A percentile compares a stretch with the other conserved stretches of the same genome.
Conservation (phyloP, 2,329 filamentous ascomycete genomes). For the Dothistroma pini region DNA sequence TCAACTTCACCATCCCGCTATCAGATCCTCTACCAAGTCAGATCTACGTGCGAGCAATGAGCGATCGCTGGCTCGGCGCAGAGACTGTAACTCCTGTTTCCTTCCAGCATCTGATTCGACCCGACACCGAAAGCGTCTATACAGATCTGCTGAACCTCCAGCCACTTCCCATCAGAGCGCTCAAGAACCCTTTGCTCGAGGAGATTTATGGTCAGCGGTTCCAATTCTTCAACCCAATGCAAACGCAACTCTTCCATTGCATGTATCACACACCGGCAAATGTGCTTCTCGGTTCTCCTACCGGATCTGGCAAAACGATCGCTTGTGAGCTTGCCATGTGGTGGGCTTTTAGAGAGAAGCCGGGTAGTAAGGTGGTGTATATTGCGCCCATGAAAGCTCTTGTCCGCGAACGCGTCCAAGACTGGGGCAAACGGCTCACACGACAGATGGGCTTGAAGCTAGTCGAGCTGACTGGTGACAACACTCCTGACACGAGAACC, state of each 20-base stretch:
- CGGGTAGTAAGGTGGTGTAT: conserved; percentile 96
- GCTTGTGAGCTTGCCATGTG: conserved; percentile 97
- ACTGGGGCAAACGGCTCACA: conserved; percentile 83
- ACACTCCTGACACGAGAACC: conserved; percentile 92
- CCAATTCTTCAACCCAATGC: conserved; percentile 98
- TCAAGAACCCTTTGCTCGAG: conserved; percentile 83
- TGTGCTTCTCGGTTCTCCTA: conserved; percentile 90
- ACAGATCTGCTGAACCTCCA: conserved; percentile 91
- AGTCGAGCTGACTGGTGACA: conserved; percentile 95
- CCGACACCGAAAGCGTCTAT: conserved; percentile 96
- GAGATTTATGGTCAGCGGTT: conserved; percentile 86
- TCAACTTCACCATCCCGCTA: conserved; percentile 95
- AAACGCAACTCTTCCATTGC: conserved; percentile 97
- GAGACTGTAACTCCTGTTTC: conserved; percentile 94
- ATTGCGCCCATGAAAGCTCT: conserved; percentile 99
- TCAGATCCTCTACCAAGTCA: conserved; percentile 91
- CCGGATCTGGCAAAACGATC: conserved; percentile 95
- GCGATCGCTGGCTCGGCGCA: conserved; percentile 92
- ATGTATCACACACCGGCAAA: conserved; percentile 91
- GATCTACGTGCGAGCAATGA: conserved; percentile 92
- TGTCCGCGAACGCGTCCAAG: conserved; percentile 91
- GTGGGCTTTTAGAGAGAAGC: conserved; percentile 95
- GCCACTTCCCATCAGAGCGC: conserved; percentile 77
- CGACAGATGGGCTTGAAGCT: conserved; percentile 80
- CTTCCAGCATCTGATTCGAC: conserved; percentile 95